A percentile compares a stretch with the other conserved stretches of the same genome.
phyloP scores from a whole-genome alignment of 495 filamentous ascomycete genomes.

The Antarctomyces pellizariae region DNA sequence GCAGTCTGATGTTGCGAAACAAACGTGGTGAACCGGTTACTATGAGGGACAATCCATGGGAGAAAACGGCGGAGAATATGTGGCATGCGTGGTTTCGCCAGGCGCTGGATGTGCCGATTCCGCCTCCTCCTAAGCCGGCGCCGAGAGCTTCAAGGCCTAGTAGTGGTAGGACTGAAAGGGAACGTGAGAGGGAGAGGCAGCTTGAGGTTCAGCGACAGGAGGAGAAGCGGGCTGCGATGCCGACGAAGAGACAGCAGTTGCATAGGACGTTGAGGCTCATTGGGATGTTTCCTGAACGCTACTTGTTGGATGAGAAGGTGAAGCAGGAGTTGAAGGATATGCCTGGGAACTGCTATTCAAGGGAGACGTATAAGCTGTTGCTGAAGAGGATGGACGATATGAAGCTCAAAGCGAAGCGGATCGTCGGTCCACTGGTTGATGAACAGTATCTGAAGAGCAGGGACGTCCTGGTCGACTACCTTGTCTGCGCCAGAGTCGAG shows the following conservation, averaged over 20 bases:
- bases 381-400: constrained; percentile 73
- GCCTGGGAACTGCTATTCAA: constrained; percentile 36
- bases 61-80: too few species aligned
- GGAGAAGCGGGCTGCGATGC: constrained; percentile 12
- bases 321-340: constrained; percentile 66
- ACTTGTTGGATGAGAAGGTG: constrained; percentile 64
- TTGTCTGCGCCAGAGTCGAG: constrained; percentile 58
- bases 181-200: neutral
- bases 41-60: constrained; percentile 45
- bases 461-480: constrained; percentile 24
- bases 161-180: constrained; percentile 6
- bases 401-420: constrained; percentile 56
- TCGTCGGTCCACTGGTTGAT: constrained; percentile 63
- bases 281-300: constrained; percentile 31
- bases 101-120: constrained; percentile 74
- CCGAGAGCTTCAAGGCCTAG: constrained; percentile 13
- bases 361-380: constrained; percentile 59
- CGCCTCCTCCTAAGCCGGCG: constrained; percentile 33
- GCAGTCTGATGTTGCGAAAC: constrained; percentile 60
- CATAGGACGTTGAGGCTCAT: constrained; percentile 55
- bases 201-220: constrained; percentile 3
- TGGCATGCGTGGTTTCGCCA: constrained; percentile 86
- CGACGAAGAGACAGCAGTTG: constrained; percentile 20
- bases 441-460: constrained; percentile 8
- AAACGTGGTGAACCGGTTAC: constrained; percentile 56